These are phyloP conservation scores for Cladosporium sp. DNA, from an alignment of 2,329 filamentous ascomycete genomes.

Conservation along the genomic window DNA sequence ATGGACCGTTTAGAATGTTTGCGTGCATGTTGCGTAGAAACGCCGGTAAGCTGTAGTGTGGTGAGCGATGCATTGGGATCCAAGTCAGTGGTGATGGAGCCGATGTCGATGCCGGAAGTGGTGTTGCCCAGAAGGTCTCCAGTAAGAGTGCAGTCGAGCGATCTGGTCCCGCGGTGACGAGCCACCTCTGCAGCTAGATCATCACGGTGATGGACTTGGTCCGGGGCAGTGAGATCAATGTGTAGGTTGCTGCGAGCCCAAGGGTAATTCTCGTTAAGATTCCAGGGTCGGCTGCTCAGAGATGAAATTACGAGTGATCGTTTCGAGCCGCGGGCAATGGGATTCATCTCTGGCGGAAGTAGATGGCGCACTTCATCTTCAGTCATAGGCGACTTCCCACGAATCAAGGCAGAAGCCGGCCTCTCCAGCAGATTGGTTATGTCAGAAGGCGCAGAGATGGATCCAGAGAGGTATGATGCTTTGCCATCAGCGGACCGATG, in stretches of 20 bases:
- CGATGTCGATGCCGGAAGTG: constrained; percentile 29
- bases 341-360: constrained; percentile 31
- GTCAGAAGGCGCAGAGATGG: constrained; percentile 29
- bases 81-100: constrained; percentile 24
- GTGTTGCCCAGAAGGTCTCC: constrained; percentile 18
- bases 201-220: constrained; percentile 28
- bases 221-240: constrained; percentile 38
- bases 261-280: constrained; percentile 45
- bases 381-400: constrained; percentile 26
- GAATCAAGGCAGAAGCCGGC: constrained; percentile 27
- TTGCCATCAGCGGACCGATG: constrained; percentile 22
- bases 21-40: constrained; percentile 22
- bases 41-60: constrained; percentile 30
- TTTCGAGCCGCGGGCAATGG: constrained; percentile 28
- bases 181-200: constrained; percentile 25
- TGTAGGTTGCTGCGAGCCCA: constrained; percentile 37
- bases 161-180: constrained; percentile 25
- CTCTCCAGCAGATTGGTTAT: constrained; percentile 23
- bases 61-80: constrained; percentile 27
- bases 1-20: constrained; percentile 33
- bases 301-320: constrained; percentile 31
- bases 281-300: constrained; percentile 43
- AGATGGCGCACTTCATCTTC: constrained; percentile 29
- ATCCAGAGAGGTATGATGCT: constrained; percentile 28
- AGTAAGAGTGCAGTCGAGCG: constrained; percentile 22